Evolutionary conservation across 192 early-diverging fungal genomes (phyloP), one percentile per base, ranked within the genome.

Genomic region (Linnemannia zychae): DNA sequence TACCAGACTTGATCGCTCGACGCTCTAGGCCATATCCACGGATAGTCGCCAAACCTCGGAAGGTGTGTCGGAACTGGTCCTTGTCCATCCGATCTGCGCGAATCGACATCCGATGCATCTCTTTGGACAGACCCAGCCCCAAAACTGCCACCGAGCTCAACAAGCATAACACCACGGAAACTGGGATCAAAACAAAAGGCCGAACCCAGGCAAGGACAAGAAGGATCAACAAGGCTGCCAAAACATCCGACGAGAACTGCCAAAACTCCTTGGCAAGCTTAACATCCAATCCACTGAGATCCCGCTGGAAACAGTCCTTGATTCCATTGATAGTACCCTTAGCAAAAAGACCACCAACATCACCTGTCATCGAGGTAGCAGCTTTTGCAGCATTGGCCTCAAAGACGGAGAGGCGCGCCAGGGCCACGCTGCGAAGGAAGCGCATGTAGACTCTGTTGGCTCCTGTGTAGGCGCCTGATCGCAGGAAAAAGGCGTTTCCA

Each of bases 261-360:
- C 83, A 85, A 72, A 85, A 79, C 36, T 85, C 83, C 67, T 85
- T 85, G 46, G 83, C 83, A 18, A 85, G 74, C 38, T 79, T 85
- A 46, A 79, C 74, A 20, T 85, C 83, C n/a, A 85, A 50, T 37
- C 83, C 83, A 28, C 67, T 73, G 7, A 85, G 65, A 68, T 85
- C 83, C 69, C 83, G 50, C 48, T 79, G 77, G 70, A 85, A 85
- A 24, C 83, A 79, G 7, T 85, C 77, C 67, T 74, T 79, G 57
- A 85, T 66, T 4, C 74, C 67, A 44, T 79, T 79, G 20, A 85
- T 76, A 3, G 83, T 85, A 5, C 68, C 38, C 49, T 85, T 85
- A 9, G 83, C 47, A 66, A 85, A 85, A 38, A 85, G 28, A 37
- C 83, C 83, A 53, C 83, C 78, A 34, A 67, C 31, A 16, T 85